phyloP scores from a whole-genome alignment of 305 asterid genomes.

The Plantago coronopus region DNA sequence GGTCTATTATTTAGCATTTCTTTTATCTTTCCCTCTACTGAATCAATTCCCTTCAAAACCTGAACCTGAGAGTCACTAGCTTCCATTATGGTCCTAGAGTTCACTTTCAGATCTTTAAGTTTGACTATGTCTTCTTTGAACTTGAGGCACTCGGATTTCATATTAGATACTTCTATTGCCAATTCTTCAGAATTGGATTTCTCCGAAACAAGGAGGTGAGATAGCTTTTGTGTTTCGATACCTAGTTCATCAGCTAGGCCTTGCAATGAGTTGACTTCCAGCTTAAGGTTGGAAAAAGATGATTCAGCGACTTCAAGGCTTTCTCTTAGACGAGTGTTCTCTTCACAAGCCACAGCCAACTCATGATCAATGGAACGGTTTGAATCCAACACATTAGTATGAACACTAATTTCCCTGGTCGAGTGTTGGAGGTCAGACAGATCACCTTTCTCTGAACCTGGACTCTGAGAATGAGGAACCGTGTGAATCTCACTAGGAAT shows the following conservation, averaged over 20 bases:
- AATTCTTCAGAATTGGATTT: constrained; percentile 56
- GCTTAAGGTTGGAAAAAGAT: constrained; percentile 65
- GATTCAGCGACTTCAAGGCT: constrained; percentile 80
- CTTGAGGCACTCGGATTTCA: constrained; percentile 68
- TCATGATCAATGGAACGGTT: constrained; percentile 56
- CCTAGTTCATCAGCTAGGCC: constrained; percentile 71
- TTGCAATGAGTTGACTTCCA: constrained; percentile 77
- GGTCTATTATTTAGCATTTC: constrained; percentile 59
- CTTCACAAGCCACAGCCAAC: constrained; percentile 58
- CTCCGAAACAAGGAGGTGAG: constrained; percentile 57
- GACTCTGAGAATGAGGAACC: constrained; percentile 43
- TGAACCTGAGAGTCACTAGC: constrained; percentile 33
- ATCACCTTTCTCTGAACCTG: constrained; percentile 43
- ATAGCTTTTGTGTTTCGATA: constrained; percentile 55
- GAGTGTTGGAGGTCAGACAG: constrained; percentile 43
- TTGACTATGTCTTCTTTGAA: constrained; percentile 59
- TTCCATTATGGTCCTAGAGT: constrained; percentile 37
- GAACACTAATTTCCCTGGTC: constrained; percentile 44
- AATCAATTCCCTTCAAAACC: constrained; percentile 50
- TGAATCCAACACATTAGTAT: constrained; percentile 56
- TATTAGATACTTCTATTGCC: constrained; percentile 56
- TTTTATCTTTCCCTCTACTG: constrained; percentile 57
- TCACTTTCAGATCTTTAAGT: constrained; percentile 45
- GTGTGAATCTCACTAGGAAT: constrained; percentile 36
- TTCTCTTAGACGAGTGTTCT: constrained; percentile 68